A percentile compares a stretch with the other conserved stretches of the same genome.
phyloP scores from a whole-genome alignment of 2,329 filamentous ascomycete genomes.

The Alternaria arborescens region DNA sequence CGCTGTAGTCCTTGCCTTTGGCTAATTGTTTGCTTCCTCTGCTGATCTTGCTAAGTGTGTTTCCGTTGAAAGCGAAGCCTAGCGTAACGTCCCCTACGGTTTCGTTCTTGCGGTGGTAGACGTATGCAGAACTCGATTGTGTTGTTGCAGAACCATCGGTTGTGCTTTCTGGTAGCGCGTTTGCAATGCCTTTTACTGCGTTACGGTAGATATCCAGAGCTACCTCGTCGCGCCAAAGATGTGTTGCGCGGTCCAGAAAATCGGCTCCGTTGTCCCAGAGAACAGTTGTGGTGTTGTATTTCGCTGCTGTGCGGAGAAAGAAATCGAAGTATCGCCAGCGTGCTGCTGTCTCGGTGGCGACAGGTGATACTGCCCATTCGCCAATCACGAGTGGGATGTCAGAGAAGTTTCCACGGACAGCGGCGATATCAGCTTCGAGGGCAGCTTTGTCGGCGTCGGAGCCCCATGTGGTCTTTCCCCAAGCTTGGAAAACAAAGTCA shows the following conservation, averaged over 20 bases:
- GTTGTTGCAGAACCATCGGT: conserved; percentile 56
- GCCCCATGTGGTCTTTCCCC: conserved; percentile 70
- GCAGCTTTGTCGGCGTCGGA: conserved; percentile 62
- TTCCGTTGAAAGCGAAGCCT: conserved; percentile 64
- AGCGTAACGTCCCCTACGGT: conserved; percentile 55
- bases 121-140: conserved; percentile 62
- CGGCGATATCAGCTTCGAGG: conserved; percentile 60
- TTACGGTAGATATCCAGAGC: conserved; percentile 59
- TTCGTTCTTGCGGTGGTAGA: conserved; percentile 61
- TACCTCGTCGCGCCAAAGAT: conserved; percentile 61
- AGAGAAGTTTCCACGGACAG: conserved; percentile 64
- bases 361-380: conserved; percentile 64
- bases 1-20: conserved; percentile 57
- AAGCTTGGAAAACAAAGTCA: conserved; percentile 55
- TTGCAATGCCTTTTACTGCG: conserved; percentile 55
- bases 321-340: conserved; percentile 68
- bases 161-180: conserved; percentile 63
- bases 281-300: conserved; percentile 61
- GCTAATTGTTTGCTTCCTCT: conserved; percentile 51
- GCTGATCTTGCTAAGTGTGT: conserved; percentile 55
- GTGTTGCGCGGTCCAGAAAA: conserved; percentile 60
- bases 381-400: conserved; percentile 65
- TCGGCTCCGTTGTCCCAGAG: conserved; percentile 69
- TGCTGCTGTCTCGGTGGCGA: conserved; percentile 63
- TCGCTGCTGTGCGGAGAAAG: conserved; percentile 59